Evolutionary conservation across 176 grass and related monocot species (phyloP).

Genomic region (Phyllostachys edulis): DNA sequence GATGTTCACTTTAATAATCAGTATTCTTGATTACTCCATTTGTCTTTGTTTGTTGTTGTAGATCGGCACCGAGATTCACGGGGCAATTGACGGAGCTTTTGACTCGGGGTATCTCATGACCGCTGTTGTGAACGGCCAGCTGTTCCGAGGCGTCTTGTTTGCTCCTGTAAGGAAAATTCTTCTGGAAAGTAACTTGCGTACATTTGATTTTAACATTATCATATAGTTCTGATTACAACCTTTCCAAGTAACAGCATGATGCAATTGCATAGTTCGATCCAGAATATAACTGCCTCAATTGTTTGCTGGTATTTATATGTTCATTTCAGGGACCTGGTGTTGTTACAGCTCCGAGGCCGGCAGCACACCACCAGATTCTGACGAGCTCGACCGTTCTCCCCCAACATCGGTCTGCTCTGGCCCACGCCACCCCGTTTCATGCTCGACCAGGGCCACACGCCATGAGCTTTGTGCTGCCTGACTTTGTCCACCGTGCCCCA

Average conservation of each 20-base stretch:
- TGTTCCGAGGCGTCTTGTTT: conserved; percentile 83
- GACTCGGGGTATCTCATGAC: conserved; percentile 93
- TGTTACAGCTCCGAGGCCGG: conserved; percentile 56
- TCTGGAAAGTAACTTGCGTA: too few species aligned
- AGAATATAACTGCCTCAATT: too few species aligned
- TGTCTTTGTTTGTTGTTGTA: conserved; percentile 8
- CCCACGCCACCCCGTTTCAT: conserved; percentile 51
- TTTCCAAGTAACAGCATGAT: too few species aligned
- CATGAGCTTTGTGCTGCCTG: conserved; percentile 39
- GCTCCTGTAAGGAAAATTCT: conserved; percentile 60
- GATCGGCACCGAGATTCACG: conserved; percentile 83
- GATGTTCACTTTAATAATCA: background rate
- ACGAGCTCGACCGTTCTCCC: conserved; percentile 44
- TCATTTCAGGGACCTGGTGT: conserved; percentile 50
- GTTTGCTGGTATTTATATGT: too few species aligned
- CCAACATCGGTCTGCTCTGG: conserved; percentile 40
- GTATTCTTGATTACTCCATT: too few species aligned
- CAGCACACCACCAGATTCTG: conserved; percentile 51
- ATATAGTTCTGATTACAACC: too few species aligned
- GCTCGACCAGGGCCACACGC: conserved; percentile 45
- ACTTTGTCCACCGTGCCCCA: conserved; percentile 38
- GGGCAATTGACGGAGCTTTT: conserved; percentile 80
- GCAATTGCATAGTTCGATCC: too few species aligned
- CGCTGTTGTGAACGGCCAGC: conserved; percentile 70
- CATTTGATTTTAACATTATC: too few species aligned